Evolutionary conservation across 306 rosid species (phyloP), one percentile per base, ranked within the genome.

Genomic region (Sphenostylis stenocarpa): DNA sequence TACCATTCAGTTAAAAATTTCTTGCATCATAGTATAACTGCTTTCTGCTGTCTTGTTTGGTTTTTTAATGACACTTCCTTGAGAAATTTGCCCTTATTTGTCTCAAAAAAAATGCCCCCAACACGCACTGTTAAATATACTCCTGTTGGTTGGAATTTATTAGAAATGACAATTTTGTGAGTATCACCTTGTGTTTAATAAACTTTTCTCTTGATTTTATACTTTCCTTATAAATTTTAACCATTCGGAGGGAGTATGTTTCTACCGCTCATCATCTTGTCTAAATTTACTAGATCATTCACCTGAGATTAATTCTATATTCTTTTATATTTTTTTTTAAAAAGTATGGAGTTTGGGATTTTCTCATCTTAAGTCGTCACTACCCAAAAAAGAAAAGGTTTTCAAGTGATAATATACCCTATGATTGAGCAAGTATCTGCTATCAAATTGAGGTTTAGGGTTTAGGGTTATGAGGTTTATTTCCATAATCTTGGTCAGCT

Each of bases 41-140:
- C 26, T 66, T 58, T 48, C 57, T 23, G 13, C 58, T 58, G 60
- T 76, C 66, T 49, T 24, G 71, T 29, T 76, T 52, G 7, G 38
- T 71, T 21, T 34, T 70, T 47, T 20, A 36, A 28, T 61, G 58
- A 57, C 38, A 47, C 55, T 64, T 33, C 49, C 43, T 12, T 8
- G n/a, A 7, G 44, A 45, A 26, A 5, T 55, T 55, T 53, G 68
- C 53, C 64, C 21, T 60, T 61, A 10, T 36, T 70, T 60, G 72
- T 36, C 61, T 68, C 45, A 67, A 41, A 10, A 11, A 9, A 41
- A 41, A 41, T 12, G 4, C 15, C 1, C 11, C 14, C 15, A 41
- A 41, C 15, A 11, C 47, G 15, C 47, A 15, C 15, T 41, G 1
- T 12, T 41, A 41, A 41, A 41, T 12, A 41, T 41, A 13, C 47